Evolutionary conservation across 805 yeast genomes (phyloP).

Genomic region (Schwanniomyces occidentalis): DNA sequence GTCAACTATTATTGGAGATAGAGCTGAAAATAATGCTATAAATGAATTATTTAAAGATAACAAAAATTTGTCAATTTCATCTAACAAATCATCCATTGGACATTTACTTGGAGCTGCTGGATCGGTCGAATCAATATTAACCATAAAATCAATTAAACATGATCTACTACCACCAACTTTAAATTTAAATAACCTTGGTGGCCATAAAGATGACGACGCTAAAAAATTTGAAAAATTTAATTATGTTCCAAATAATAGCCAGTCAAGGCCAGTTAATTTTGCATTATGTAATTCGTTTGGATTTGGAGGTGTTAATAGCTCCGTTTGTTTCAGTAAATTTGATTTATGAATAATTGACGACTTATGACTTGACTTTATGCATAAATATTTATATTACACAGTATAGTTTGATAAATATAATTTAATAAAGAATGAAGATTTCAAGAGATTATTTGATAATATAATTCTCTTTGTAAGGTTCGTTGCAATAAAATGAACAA

Average conservation of each 20-base stretch:
- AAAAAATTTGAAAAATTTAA: constrained; percentile 49
- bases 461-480: no score
- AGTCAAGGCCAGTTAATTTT: constrained; percentile 40
- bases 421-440: no score
- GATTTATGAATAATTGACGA: neutral
- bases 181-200: constrained; percentile 60
- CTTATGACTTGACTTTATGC: no score
- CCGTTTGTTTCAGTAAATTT: constrained; percentile 51
- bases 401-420: no score
- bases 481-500: no score
- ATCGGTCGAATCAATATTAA: constrained; percentile 83
- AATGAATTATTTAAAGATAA: constrained; percentile 44
- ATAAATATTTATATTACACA: no score
- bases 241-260: constrained; percentile 54
- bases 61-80: constrained; percentile 55
- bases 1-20: constrained; percentile 84
- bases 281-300: constrained; percentile 93
- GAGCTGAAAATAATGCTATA: constrained; percentile 82
- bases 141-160: constrained; percentile 62
- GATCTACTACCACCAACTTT: constrained; percentile 75
- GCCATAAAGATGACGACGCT: constrained; percentile 44
- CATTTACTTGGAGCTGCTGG: constrained; percentile 97
- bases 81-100: constrained; percentile 91
- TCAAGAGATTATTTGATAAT: no score
- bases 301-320: constrained; percentile 94